Evolutionary conservation across 2,329 filamentous ascomycete species (phyloP).

Genomic region (Ophiostoma angusticollis): DNA sequence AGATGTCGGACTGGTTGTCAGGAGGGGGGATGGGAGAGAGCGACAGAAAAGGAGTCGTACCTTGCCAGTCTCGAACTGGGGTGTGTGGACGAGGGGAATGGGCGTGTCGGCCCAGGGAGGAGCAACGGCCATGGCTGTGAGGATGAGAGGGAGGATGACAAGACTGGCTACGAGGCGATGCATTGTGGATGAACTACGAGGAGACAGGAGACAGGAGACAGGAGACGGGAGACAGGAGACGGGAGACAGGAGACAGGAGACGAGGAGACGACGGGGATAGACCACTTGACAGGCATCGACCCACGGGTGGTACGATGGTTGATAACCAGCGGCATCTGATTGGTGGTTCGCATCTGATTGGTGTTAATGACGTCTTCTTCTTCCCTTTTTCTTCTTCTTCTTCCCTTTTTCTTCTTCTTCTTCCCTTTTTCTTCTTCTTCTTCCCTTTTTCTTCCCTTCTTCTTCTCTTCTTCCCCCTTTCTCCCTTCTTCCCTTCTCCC

Average conservation of each 20-base stretch:
- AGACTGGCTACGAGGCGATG: neutral
- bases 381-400: neutral
- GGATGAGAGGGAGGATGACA: too few species aligned
- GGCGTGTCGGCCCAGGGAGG: slow-evolving; percentile 41
- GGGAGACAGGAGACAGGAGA: neutral
- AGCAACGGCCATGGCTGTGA: too few species aligned
- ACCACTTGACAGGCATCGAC: too few species aligned
- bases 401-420: neutral
- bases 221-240: neutral
- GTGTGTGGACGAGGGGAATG: slow-evolving; percentile 40
- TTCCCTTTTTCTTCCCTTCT: neutral
- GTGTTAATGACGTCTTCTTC: too few species aligned
- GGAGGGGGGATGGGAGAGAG: neutral
- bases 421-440: neutral
- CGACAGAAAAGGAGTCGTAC: slow-evolving; percentile 18
- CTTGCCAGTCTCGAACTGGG: slow-evolving; percentile 39
- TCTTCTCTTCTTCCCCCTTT: neutral
- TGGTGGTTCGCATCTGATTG: too few species aligned
- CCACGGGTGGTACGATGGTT: too few species aligned
- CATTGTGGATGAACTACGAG: too few species aligned
- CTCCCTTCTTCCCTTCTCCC: neutral
- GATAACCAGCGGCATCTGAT: too few species aligned
- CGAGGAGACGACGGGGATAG: neutral
- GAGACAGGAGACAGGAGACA: neutral
- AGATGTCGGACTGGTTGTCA: slow-evolving; percentile 37